These are phyloP conservation scores for Aspergillus costaricaensis DNA, from an alignment of 2,329 filamentous ascomycete genomes.

Conservation along the genomic window DNA sequence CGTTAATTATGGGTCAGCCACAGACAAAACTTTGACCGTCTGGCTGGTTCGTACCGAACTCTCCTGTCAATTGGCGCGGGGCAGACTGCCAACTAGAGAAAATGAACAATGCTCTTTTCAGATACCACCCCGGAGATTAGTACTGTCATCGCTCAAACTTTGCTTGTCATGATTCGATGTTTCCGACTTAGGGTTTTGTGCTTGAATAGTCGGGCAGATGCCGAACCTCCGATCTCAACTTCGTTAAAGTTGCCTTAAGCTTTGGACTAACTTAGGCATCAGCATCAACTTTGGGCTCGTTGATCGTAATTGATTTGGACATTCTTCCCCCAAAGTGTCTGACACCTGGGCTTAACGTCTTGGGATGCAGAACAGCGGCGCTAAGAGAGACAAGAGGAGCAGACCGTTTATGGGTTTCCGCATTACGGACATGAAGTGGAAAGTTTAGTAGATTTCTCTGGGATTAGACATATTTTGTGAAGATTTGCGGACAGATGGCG, in stretches of 20 bases:
- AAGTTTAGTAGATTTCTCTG: background rate
- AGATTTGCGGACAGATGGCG: background rate
- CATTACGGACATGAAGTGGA: background rate
- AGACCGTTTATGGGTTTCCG: background rate
- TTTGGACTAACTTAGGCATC: background rate
- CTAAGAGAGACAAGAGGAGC: background rate
- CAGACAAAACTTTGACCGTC: conserved; percentile 3
- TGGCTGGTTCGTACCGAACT: conserved; percentile 18
- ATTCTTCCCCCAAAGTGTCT: background rate
- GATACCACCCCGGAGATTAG: conserved; percentile 16
- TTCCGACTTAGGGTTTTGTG: background rate
- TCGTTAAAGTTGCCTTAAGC: conserved; percentile 2
- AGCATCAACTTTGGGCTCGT: background rate
- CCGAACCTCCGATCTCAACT: conserved; percentile 1
- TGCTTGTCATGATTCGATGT: conserved; percentile 1
- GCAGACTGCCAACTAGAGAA: conserved; percentile 14
- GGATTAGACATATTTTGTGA: background rate
- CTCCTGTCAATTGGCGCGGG: conserved; percentile 4
- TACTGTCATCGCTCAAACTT: conserved; percentile 7
- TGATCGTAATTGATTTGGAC: background rate
- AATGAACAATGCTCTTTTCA: conserved; percentile 18
- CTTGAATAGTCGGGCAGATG: background rate
- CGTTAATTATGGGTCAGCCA: background rate
- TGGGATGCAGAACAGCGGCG: background rate
- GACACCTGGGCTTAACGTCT: background rate